Conservation (phyloP, 2,329 filamentous ascomycete species). For the Leptographium galeiforme region DNA sequence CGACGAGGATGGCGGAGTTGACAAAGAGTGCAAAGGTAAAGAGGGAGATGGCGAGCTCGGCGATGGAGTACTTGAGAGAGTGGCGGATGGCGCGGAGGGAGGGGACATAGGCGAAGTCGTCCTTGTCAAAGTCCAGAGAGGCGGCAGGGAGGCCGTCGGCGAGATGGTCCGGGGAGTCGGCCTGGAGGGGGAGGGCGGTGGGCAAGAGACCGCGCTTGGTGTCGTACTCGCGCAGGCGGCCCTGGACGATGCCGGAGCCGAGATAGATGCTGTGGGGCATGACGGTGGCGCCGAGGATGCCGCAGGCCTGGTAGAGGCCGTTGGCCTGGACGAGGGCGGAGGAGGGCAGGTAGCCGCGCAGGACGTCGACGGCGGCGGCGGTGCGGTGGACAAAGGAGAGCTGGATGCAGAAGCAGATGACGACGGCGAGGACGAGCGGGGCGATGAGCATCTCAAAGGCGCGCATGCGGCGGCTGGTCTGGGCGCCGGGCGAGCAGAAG, state of each 20-base stretch:
- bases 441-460: conserved; percentile 53
- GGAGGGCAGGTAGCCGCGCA: conserved; percentile 52
- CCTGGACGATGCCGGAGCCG: conserved; percentile 55
- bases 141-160: not conserved
- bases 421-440: conserved; percentile 51
- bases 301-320: conserved; percentile 55
- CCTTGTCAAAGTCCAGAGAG: not conserved
- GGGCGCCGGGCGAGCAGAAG: conserved; percentile 41
- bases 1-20: conserved; percentile 70
- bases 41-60: conserved; percentile 57
- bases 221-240: conserved; percentile 52
- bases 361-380: conserved; percentile 47
- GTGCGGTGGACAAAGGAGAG: conserved; percentile 45
- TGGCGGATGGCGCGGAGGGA: conserved; percentile 59
- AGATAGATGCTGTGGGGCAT: conserved; percentile 59
- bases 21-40: conserved; percentile 78
- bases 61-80: conserved; percentile 60
- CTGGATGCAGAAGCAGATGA: conserved; percentile 58
- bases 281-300: conserved; percentile 64
- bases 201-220: conserved; percentile 39
- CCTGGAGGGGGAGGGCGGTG: no score
- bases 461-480: conserved; percentile 41
- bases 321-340: conserved; percentile 41
- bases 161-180: no score
- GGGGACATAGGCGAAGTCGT: conserved; percentile 46